phyloP scores from a whole-genome alignment of 2,329 filamentous ascomycete genomes.

The Penicillium sp. region DNA sequence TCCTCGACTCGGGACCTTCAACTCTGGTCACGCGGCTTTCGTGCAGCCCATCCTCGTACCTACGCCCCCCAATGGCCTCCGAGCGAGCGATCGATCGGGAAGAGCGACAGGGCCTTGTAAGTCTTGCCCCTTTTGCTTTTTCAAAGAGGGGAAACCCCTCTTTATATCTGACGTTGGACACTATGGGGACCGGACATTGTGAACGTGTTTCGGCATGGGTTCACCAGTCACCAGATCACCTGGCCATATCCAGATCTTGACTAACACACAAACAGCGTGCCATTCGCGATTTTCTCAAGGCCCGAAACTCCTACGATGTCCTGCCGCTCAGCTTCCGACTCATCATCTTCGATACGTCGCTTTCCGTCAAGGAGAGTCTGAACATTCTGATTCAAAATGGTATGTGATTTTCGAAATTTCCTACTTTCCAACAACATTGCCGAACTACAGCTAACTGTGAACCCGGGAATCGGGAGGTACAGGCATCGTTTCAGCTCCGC shows the following conservation, averaged over 20 bases:
- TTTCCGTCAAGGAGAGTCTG: conserved; percentile 95
- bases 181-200: conserved; percentile 5
- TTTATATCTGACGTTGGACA: conserved; percentile 5
- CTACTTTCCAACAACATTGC: background rate
- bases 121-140: conserved; percentile 22
- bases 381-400: conserved; percentile 95
- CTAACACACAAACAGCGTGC: conserved; percentile 61
- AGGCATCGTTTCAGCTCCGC: conserved; percentile 95
- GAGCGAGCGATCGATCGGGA: conserved; percentile 49
- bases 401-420: conserved; percentile 40
- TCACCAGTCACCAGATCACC: conserved; percentile 3
- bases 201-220: conserved; percentile 8
- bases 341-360: conserved; percentile 89
- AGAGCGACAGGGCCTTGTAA: conserved; percentile 50
- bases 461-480: conserved; percentile 20
- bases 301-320: conserved; percentile 96
- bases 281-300: conserved; percentile 92
- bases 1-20: conserved; percentile 21
- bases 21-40: conserved; percentile 46
- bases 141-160: background rate
- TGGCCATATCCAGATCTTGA: conserved; percentile 19
- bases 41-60: conserved; percentile 49
- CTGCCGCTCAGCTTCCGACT: conserved; percentile 92
- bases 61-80: conserved; percentile 45
- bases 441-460: conserved; percentile 19